Percentiles rank a stretch among this genome's conserved stretches.
Conservation (phyloP, 164 flowering plant genomes). For the Sextonia rubra region DNA sequence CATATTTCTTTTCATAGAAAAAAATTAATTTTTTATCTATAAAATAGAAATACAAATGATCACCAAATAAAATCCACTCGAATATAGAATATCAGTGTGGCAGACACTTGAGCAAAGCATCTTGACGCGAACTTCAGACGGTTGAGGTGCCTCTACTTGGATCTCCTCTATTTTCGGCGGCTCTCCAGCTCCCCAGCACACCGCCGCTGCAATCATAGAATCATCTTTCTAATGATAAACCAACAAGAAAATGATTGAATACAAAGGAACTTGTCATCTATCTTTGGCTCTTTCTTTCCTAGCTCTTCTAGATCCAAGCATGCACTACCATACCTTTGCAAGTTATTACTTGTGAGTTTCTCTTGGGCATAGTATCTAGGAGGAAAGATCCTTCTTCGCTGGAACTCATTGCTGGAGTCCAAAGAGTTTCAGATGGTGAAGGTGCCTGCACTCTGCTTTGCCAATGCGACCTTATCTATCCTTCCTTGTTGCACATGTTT, state of each 20-base stretch:
- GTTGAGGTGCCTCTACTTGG: constrained; percentile 40
- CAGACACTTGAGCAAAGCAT: constrained; percentile 46
- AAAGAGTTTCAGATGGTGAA: too few relatives aligned
- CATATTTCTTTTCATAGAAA: too few relatives aligned
- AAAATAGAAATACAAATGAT: too few relatives aligned
- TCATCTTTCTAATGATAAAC: too few relatives aligned
- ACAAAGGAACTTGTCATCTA: neutral
- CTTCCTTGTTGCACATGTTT: too few relatives aligned
- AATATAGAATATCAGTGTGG: constrained; percentile 34
- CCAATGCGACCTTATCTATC: too few relatives aligned
- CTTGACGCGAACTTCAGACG: constrained; percentile 43
- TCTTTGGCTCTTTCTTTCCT: neutral
- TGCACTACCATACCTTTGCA: constrained; percentile 1
- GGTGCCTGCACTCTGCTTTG: too few relatives aligned
- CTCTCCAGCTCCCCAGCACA: constrained; percentile 31
- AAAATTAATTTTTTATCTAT: too few relatives aligned
- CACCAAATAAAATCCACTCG: too few relatives aligned
- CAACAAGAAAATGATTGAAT: too few relatives aligned
- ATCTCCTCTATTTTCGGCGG: constrained; percentile 36
- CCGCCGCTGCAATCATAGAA: constrained; percentile 23
- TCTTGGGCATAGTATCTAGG: neutral
- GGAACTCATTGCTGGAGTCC: too few relatives aligned
- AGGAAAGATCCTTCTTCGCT: too few relatives aligned
- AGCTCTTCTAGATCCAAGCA: neutral
- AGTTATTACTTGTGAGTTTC: neutral